Conservation (phyloP, 495 filamentous ascomycete genomes). For the Lichenothelia convexa region DNA sequence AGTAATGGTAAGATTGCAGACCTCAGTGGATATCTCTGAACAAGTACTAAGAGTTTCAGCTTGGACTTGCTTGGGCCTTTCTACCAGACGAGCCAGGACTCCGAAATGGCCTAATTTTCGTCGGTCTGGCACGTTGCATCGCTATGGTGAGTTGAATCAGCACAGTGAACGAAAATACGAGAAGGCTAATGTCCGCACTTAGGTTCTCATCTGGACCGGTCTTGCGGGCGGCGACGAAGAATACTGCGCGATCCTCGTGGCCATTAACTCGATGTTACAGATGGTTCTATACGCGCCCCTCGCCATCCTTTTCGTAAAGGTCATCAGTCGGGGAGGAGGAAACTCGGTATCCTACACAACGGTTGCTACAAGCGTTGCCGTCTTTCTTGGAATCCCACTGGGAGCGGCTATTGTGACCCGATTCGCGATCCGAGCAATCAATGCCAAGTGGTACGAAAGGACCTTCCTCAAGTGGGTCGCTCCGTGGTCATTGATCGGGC, state of each 20-base stretch:
- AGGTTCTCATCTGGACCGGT: slow-evolving; percentile 64
- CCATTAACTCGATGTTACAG: slow-evolving; percentile 71
- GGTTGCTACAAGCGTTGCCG: slow-evolving; percentile 63
- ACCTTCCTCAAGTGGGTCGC: slow-evolving; percentile 49
- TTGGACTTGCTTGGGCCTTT: slow-evolving; percentile 56
- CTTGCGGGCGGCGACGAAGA: slow-evolving; percentile 62
- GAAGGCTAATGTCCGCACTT: neutral
- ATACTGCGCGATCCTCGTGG: slow-evolving; percentile 83
- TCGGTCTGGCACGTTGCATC: slow-evolving; percentile 64
- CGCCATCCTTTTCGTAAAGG: slow-evolving; percentile 55
- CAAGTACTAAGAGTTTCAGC: neutral
- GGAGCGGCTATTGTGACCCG: slow-evolving; percentile 63
- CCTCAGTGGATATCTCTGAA: too few species aligned
- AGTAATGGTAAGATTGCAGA: slow-evolving; percentile 53
- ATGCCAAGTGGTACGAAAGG: slow-evolving; percentile 43
- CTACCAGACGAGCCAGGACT: slow-evolving; percentile 53
- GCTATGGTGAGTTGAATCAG: slow-evolving; percentile 44
- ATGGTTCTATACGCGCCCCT: slow-evolving; percentile 75
- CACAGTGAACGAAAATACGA: neutral
- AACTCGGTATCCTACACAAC: slow-evolving; percentile 43
- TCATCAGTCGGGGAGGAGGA: slow-evolving; percentile 33
- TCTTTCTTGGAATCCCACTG: slow-evolving; percentile 74
- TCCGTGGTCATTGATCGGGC: slow-evolving; percentile 65
- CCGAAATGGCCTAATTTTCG: slow-evolving; percentile 55
- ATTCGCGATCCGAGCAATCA: slow-evolving; percentile 35